phyloP scores from a whole-genome alignment of 352 stramenopile genomes.

The Saprolegnia diclina region DNA sequence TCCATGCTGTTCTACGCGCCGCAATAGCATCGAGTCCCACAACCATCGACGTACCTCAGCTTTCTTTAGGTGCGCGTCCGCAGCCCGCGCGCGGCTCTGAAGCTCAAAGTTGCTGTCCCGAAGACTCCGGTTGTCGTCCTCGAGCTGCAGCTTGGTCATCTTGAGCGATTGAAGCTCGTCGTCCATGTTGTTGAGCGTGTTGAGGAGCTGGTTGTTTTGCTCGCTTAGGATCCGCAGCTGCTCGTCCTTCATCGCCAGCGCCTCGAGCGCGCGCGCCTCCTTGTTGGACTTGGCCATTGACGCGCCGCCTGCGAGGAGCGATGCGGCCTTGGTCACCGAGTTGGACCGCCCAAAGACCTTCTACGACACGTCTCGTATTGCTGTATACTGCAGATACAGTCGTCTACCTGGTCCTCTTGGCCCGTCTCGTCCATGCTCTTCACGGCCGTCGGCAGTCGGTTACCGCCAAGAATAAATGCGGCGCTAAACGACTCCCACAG shows the following conservation, averaged over 20 bases:
- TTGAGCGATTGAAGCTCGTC: slow-evolving; percentile 64
- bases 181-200: slow-evolving; percentile 83
- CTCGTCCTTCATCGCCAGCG: slow-evolving; percentile 95
- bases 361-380: not conserved
- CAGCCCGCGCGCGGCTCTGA: slow-evolving; percentile 80
- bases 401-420: too few species aligned
- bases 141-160: slow-evolving; percentile 54
- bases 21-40: not conserved
- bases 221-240: slow-evolving; percentile 92
- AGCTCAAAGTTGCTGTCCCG: slow-evolving; percentile 91
- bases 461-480: too few species aligned
- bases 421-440: too few species aligned
- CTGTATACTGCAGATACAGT: too few species aligned
- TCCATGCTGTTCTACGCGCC: slow-evolving; percentile 52
- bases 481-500: too few species aligned
- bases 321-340: not conserved
- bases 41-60: slow-evolving; percentile 1
- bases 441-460: too few species aligned
- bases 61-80: slow-evolving; percentile 81
- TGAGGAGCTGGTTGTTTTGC: slow-evolving; percentile 86
- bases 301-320: not conserved
- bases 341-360: slow-evolving; percentile 1
- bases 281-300: slow-evolving; percentile 54
- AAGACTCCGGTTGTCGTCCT: slow-evolving; percentile 89
- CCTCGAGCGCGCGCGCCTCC: slow-evolving; percentile 84